Percentiles rank a stretch among this genome's conserved stretches.
phyloP scores from a whole-genome alignment of 2,329 filamentous ascomycete species.

The Fusarium cyanostomum region DNA sequence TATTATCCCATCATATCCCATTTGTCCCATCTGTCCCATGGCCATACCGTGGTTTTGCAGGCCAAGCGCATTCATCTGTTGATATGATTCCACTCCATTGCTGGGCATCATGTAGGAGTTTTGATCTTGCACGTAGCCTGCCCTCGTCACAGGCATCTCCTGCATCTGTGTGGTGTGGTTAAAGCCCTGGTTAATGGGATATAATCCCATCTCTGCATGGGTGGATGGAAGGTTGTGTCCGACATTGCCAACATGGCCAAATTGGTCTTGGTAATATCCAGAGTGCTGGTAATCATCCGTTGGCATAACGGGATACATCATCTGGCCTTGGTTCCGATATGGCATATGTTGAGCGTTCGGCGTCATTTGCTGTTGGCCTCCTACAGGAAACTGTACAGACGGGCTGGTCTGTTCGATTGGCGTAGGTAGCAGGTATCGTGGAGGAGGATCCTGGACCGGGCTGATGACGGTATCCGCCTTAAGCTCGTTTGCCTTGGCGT shows the following conservation, averaged over 20 bases:
- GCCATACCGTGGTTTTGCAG: constrained; percentile 42
- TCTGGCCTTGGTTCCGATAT: constrained; percentile 32
- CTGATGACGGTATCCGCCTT: constrained; percentile 73
- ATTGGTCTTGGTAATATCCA: constrained; percentile 42
- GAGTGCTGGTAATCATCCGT: constrained; percentile 36
- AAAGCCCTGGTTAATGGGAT: constrained; percentile 39
- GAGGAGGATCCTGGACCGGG: constrained; percentile 65
- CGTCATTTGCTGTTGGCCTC: constrained; percentile 31
- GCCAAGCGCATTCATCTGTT: constrained; percentile 46
- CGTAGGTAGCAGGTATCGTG: constrained; percentile 46
- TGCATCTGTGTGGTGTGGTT: constrained; percentile 37
- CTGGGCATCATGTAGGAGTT: constrained; percentile 42
- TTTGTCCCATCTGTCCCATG: constrained; percentile 45
- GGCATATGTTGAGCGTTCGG: constrained; percentile 31
- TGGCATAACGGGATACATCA: constrained; percentile 43
- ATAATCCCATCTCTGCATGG: constrained; percentile 38
- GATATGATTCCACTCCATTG: constrained; percentile 46
- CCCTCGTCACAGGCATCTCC: constrained; percentile 37
- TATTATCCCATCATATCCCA: constrained; percentile 47
- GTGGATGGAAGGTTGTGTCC: constrained; percentile 41
- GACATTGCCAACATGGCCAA: constrained; percentile 42
- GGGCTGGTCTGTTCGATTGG: constrained; percentile 38
- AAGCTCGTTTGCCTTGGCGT: constrained; percentile 56
- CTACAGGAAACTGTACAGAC: constrained; percentile 32
- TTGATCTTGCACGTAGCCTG: constrained; percentile 37